These are phyloP conservation scores for Prillingera fragicola DNA, from an alignment of 1,284 basidiomycete genomes.

Conservation along the genomic window DNA sequence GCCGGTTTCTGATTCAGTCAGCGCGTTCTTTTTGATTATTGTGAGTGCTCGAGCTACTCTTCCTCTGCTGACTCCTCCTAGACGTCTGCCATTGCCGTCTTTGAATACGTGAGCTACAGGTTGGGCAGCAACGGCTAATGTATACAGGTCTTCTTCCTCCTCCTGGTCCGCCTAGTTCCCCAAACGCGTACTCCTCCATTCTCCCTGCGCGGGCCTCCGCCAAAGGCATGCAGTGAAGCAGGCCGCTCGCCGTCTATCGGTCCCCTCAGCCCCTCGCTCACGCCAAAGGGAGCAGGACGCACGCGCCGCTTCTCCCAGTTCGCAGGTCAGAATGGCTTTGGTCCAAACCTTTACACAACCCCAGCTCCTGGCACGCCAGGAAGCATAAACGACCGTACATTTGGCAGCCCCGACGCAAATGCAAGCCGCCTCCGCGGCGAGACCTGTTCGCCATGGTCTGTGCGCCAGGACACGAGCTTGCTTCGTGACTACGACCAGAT, in stretches of 20 bases:
- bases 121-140: too few relatives aligned
- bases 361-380: too few relatives aligned
- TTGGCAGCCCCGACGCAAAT: too few relatives aligned
- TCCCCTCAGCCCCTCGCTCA: conserved; percentile 2
- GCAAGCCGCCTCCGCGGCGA: too few relatives aligned
- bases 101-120: conserved; percentile 18
- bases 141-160: conserved; percentile 14
- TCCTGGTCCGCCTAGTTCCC: conserved; percentile 14
- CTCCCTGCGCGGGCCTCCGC: conserved; percentile 6
- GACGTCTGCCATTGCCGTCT: conserved; percentile 7
- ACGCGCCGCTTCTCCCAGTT: too few relatives aligned
- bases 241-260: neutral
- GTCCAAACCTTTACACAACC: too few relatives aligned
- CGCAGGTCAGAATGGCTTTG: too few relatives aligned
- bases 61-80: conserved; percentile 11
- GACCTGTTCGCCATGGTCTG: too few relatives aligned
- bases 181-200: conserved; percentile 1
- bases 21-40: neutral
- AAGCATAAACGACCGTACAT: too few relatives aligned
- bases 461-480: too few relatives aligned
- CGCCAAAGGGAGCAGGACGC: too few relatives aligned
- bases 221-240: too few relatives aligned
- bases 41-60: neutral
- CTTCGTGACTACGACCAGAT: neutral
- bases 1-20: neutral